Base-by-base conservation (phyloP, 768 basidiomycete genomes). In the Mycena amicta region DNA sequence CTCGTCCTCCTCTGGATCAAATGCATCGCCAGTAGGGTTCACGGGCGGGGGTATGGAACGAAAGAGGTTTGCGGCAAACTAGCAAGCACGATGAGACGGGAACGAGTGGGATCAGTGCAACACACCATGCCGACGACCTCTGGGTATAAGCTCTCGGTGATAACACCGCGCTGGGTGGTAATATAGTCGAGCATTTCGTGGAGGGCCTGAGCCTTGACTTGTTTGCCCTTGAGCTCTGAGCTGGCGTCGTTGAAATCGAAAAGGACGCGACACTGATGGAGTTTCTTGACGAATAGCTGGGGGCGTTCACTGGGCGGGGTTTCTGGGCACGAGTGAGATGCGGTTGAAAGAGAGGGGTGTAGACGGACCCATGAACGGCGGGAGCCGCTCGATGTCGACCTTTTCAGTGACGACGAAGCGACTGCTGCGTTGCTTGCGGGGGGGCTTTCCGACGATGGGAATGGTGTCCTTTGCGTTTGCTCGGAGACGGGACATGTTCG, bases 111-210 rank as follows among this genome's bases (percentile, higher is more conserved):
- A 53, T 62, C 50, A 39, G 51, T 47, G 29, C 13, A 62, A 40
- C 92, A 63, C 64, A 93, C 96, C 97, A 98, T 99, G 74, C 88
- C 89, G 63, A 98, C 92, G 60, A 99, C 96, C 81, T 98, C 97
- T 55, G 97, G 97, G 85, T 99, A 99, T 85, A 98, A 80, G 68
- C 82, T 87, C 74, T 99, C 97, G 45, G 94, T 96, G 70, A 99
- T 95, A 67, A 98, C 94, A 60, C 92, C 91, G 57, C 94, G 86
- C 73, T 96, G 94, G 27, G 92, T 93, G 57, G 95, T 98, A 74
- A 99, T 97, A 72, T 98, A 98, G 71, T 99, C 97, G 70, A 99
- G 82, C 92, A 99, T 93, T 77, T 99, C 97, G 65, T 97, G 93
- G 60, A 99, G 77, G 15, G 97, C 93, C 73, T 97, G 94, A 2